Evolutionary conservation across 805 yeast species (phyloP).

Genomic region (Maudiozyma bulderi): DNA sequence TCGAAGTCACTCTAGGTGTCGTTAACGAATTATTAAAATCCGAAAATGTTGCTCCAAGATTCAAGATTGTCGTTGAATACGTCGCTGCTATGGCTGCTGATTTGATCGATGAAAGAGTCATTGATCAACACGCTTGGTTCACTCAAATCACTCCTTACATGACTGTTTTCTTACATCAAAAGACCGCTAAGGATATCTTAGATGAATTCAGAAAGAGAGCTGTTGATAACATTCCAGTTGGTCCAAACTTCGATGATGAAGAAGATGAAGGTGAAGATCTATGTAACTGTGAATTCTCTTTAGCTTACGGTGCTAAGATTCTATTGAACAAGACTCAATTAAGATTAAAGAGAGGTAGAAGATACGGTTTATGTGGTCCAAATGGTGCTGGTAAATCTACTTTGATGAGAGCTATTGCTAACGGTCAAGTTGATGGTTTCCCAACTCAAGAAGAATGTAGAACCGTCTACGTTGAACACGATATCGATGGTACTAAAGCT

Average conservation of each 20-base stretch:
- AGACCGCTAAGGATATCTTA: slow-evolving; percentile 78
- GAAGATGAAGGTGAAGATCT: slow-evolving; percentile 99
- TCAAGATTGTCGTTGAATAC: slow-evolving; percentile 66
- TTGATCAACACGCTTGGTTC: slow-evolving; percentile 88
- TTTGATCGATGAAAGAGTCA: slow-evolving; percentile 94
- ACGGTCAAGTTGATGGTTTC: slow-evolving; percentile 99
- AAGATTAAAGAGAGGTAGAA: slow-evolving; percentile 97
- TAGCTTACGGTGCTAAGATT: slow-evolving; percentile 99
- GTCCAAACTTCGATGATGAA: slow-evolving; percentile 92
- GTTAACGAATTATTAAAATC: slow-evolving; percentile 63
- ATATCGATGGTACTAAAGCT: slow-evolving; percentile 96
- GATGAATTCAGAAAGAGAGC: slow-evolving; percentile 95
- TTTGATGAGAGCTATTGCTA: slow-evolving; percentile 93
- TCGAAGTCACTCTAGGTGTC: slow-evolving; percentile 73
- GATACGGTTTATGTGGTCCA: slow-evolving; percentile 99
- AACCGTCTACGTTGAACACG: slow-evolving; percentile 99
- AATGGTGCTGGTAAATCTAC: slow-evolving; percentile 99
- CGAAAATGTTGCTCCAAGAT: slow-evolving; percentile 65
- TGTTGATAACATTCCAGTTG: slow-evolving; percentile 95
- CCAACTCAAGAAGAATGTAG: slow-evolving; percentile 98
- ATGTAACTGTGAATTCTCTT: slow-evolving; percentile 99
- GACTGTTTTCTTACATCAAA: slow-evolving; percentile 91
- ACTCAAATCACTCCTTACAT: slow-evolving; percentile 84
- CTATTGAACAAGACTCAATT: slow-evolving; percentile 98
- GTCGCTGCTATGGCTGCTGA: slow-evolving; percentile 97